Evolutionary conservation across 2,329 filamentous ascomycete species (phyloP).

Genomic region (Metarhizium album): DNA sequence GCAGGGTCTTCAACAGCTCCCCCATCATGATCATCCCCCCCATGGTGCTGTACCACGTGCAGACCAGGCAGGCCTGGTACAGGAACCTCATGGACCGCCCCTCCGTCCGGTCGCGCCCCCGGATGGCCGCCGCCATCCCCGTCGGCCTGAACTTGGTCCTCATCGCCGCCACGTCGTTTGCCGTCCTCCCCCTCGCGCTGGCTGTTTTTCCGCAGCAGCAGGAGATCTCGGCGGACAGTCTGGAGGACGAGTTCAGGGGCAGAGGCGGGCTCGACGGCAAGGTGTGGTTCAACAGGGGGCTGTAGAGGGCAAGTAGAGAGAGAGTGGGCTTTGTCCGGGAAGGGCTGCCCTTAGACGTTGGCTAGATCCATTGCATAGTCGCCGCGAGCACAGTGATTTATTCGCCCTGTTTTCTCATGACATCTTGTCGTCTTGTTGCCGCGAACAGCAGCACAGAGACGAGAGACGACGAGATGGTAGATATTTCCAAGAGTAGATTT

Average conservation of each 20-base stretch:
- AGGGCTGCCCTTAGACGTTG: neutral
- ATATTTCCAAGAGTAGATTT: no score
- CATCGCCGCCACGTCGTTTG: slow-evolving; percentile 77
- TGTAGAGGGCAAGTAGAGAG: slow-evolving; percentile 36
- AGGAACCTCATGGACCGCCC: slow-evolving; percentile 43
- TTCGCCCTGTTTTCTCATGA: no score
- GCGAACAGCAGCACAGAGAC: no score
- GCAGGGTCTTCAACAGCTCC: slow-evolving; percentile 83
- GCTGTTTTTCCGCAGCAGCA: slow-evolving; percentile 90
- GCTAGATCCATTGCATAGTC: neutral
- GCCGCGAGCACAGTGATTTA: no score
- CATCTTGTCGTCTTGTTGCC: no score
- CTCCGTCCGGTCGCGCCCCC: slow-evolving; percentile 70
- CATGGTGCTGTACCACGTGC: slow-evolving; percentile 71
- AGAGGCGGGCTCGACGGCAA: slow-evolving; percentile 67
- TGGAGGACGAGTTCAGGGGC: slow-evolving; percentile 82
- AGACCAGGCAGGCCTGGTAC: slow-evolving; percentile 38
- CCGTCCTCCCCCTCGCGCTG: slow-evolving; percentile 79
- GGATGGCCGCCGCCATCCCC: slow-evolving; percentile 43
- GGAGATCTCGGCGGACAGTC: slow-evolving; percentile 58
- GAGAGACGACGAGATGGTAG: no score
- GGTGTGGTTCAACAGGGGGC: slow-evolving; percentile 95
- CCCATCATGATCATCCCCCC: slow-evolving; percentile 97
- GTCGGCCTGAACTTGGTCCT: slow-evolving; percentile 77
- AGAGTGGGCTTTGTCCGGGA: no score